Evolutionary conservation across 306 rosid genomes (phyloP), one percentile per base, ranked within the genome.

Genomic region (Quercus wislizeni): DNA sequence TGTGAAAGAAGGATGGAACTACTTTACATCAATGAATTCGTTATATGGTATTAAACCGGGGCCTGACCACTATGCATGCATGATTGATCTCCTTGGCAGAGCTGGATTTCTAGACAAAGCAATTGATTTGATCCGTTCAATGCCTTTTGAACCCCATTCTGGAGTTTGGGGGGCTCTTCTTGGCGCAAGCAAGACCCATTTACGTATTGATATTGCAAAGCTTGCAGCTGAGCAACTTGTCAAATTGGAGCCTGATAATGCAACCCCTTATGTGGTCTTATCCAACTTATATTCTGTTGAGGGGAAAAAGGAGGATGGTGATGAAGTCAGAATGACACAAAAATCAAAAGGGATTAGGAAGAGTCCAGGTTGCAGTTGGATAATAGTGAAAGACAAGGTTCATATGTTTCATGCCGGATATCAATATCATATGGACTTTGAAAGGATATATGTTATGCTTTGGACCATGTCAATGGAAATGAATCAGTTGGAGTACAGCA

Each of bases 101-200:
- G 89, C 96, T 20, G 97, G 97, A n/a, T 90, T 89, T 74, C 87
- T 94, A 13, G 86, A 89, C 15, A 87, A 90, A 79, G 96, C 96
- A 5, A 31, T 88, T 43, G 79, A 83, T 77, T 83, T 94, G 83
- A 89, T 92, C 74, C 38, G 11, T 57, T 92, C 96, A 23, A 89
- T 88, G 90, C 89, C 96, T 0, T 77, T 90, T 73, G 87, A 90
- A 71, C 91, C 96, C 18, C 92, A 92, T 84, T 71, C 92, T 17
- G 96, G 97, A 12, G 87, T 89, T 75, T 94, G 98, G 96, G 97
- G 97, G 55, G 92, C 98, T 76, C 72, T 94, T 85, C 96, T 92
- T 55, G 85, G 90, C 23, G 96, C 96, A 46, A 89, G 98, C 89
- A 81, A 80, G 69, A 85, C 84, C 28, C 90, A 92, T 78, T 63